Conservation (phyloP, 2,329 filamentous ascomycete species). For the Penicillium capsulatum region DNA sequence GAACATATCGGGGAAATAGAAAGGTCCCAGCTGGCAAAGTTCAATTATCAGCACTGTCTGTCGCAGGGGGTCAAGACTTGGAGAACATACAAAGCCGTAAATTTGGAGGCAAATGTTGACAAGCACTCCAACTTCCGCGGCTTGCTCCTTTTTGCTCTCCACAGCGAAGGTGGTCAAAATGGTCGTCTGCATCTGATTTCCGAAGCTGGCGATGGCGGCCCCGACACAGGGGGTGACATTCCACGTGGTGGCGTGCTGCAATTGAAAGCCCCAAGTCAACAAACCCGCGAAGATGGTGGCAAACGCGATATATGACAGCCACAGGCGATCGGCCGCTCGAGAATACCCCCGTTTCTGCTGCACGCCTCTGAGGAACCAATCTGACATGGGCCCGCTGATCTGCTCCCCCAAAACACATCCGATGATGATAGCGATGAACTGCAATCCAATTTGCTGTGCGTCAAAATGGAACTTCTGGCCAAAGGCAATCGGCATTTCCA, state of each 20-base stretch:
- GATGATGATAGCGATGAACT: slow-evolving; percentile 55
- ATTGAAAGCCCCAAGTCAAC: slow-evolving; percentile 53
- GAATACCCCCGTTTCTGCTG: slow-evolving; percentile 24
- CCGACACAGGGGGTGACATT: slow-evolving; percentile 56
- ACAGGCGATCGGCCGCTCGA: slow-evolving; percentile 52
- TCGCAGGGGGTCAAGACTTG: slow-evolving; percentile 2
- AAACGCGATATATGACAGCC: slow-evolving; percentile 54
- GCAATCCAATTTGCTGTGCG: slow-evolving; percentile 54
- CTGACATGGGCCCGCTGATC: slow-evolving; percentile 52
- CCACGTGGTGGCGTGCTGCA: slow-evolving; percentile 47
- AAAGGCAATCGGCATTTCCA: slow-evolving; percentile 58
- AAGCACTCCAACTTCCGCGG: slow-evolving; percentile 55
- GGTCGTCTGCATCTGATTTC: slow-evolving; percentile 60
- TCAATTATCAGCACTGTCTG: too few relatives aligned
- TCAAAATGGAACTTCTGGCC: slow-evolving; percentile 53
- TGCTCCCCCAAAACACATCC: slow-evolving; percentile 58
- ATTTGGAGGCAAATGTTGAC: slow-evolving; percentile 54
- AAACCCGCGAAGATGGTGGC: slow-evolving; percentile 50
- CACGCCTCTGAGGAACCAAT: slow-evolving; percentile 48
- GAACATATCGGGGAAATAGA: slow-evolving; percentile 41
- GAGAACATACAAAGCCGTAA: slow-evolving; percentile 49
- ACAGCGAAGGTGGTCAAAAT: slow-evolving; percentile 59
- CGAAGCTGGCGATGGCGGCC: slow-evolving; percentile 49
- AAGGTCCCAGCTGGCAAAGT: slow-evolving; percentile 21
- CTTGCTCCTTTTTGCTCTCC: slow-evolving; percentile 53